phyloP scores from a whole-genome alignment of 352 stramenopile genomes.

The Globisporangium apiculatum region DNA sequence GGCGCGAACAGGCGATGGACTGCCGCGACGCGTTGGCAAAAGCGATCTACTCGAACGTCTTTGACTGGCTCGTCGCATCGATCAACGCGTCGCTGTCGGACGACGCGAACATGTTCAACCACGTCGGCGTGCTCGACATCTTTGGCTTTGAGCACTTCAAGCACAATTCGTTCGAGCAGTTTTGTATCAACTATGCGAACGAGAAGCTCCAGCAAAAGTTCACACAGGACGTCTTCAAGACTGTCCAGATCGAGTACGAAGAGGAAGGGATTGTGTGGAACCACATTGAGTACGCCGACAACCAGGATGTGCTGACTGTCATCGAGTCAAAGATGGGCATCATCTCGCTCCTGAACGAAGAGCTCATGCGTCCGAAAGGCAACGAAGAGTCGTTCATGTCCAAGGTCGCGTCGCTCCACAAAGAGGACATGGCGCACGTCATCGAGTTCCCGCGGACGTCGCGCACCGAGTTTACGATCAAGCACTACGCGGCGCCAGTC shows the following conservation, averaged over 20 bases:
- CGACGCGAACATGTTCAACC: slow-evolving; percentile 73
- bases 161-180: slow-evolving; percentile 88
- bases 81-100: slow-evolving; percentile 90
- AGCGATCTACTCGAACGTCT: slow-evolving; percentile 91
- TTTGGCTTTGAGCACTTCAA: slow-evolving; percentile 99
- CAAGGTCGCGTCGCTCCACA: slow-evolving; percentile 77
- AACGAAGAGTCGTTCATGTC: slow-evolving; percentile 83
- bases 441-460: slow-evolving; percentile 82
- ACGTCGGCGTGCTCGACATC: slow-evolving; percentile 97
- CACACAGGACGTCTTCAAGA: slow-evolving; percentile 88
- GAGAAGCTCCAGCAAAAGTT: slow-evolving; percentile 86
- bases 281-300: slow-evolving; percentile 89
- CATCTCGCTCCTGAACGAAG: slow-evolving; percentile 88
- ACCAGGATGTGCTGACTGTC: slow-evolving; percentile 83
- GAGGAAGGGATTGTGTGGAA: slow-evolving; percentile 90
- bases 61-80: slow-evolving; percentile 86
- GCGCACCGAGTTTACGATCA: slow-evolving; percentile 90
- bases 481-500: slow-evolving; percentile 93
- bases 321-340: slow-evolving; percentile 87
- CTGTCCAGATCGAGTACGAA: slow-evolving; percentile 94
- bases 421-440: slow-evolving; percentile 76
- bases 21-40: slow-evolving; percentile 90
- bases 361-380: slow-evolving; percentile 84
- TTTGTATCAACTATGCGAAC: slow-evolving; percentile 82
- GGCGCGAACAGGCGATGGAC: slow-evolving; percentile 67